These are phyloP conservation scores for sorghum (Sorghum bicolor) DNA, from an alignment of 176 grass and related monocot genomes.

Conservation along the genomic window DNA sequence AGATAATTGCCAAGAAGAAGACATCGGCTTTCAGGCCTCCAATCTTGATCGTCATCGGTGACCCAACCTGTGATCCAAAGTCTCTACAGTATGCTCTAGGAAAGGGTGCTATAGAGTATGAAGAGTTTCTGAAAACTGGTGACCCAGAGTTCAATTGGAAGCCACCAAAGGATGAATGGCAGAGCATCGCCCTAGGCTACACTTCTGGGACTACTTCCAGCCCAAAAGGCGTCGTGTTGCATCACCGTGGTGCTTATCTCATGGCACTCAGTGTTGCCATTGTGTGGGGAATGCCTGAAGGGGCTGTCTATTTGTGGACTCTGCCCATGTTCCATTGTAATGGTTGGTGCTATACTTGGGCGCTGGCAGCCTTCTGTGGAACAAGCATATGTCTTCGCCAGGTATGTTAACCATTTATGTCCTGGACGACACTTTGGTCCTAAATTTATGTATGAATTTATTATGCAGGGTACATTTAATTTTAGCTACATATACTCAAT, in stretches of 20 bases:
- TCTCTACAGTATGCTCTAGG: slow-evolving; percentile 54
- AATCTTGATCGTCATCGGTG: slow-evolving; percentile 57
- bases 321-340: slow-evolving; percentile 97
- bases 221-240: slow-evolving; percentile 84
- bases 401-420: slow-evolving; percentile 29
- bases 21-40: slow-evolving; percentile 56
- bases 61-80: slow-evolving; percentile 53
- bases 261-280: slow-evolving; percentile 78
- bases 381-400: slow-evolving; percentile 95
- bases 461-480: not conserved
- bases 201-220: slow-evolving; percentile 91
- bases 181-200: slow-evolving; percentile 83
- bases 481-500: not conserved
- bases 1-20: slow-evolving; percentile 57
- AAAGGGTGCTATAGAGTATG: slow-evolving; percentile 75
- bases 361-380: slow-evolving; percentile 79
- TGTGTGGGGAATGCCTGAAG: slow-evolving; percentile 73
- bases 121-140: slow-evolving; percentile 75
- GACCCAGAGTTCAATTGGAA: slow-evolving; percentile 68
- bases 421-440: not conserved
- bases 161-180: slow-evolving; percentile 90
- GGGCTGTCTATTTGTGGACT: slow-evolving; percentile 85
- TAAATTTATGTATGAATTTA: not conserved
- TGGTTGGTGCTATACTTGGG: slow-evolving; percentile 93
- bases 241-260: slow-evolving; percentile 86